Percentiles rank a stretch among this genome's conserved stretches.
phyloP scores from a whole-genome alignment of 1,284 basidiomycete species.

The Melanopsichium pennsylvanicum region DNA sequence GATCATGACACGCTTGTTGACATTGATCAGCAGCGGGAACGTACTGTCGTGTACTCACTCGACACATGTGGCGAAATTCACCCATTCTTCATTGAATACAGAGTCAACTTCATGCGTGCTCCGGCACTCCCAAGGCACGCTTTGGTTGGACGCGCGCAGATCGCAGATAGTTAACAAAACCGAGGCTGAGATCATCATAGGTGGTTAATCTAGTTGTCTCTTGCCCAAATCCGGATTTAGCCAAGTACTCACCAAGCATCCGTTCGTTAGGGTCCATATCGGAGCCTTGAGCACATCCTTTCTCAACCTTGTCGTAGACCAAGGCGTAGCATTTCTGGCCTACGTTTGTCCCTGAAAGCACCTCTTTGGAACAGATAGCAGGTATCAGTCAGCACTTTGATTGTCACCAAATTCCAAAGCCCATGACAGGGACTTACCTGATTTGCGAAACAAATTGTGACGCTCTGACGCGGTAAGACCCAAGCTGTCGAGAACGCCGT shows the following conservation, averaged over 20 bases:
- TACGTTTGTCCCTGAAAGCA: background rate
- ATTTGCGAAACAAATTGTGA: conserved; percentile 5
- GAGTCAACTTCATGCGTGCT: background rate
- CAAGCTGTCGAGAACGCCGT: background rate
- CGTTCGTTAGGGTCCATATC: conserved; percentile 18
- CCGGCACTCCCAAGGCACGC: conserved; percentile 24
- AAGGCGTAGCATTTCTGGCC: conserved; percentile 15
- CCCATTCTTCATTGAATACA: background rate
- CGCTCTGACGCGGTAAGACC: conserved; percentile 3
- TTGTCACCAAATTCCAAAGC: too few species aligned
- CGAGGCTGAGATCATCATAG: conserved; percentile 3
- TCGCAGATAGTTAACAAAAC: conserved; percentile 31
- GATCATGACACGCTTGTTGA: background rate
- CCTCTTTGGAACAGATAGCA: too few species aligned
- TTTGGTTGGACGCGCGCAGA: conserved; percentile 22
- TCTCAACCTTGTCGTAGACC: conserved; percentile 27
- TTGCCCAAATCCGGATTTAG: too few species aligned
- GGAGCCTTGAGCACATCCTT: conserved; percentile 4
- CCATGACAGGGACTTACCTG: background rate
- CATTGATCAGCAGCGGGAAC: background rate
- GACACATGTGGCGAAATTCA: conserved; percentile 8
- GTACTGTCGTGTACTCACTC: conserved; percentile 9
- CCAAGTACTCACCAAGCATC: conserved; percentile 31
- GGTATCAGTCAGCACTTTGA: too few species aligned
- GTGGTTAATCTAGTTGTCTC: background rate